Base-by-base conservation (phyloP, 192 early-diverging fungal species). In the Podila clonocystis region DNA sequence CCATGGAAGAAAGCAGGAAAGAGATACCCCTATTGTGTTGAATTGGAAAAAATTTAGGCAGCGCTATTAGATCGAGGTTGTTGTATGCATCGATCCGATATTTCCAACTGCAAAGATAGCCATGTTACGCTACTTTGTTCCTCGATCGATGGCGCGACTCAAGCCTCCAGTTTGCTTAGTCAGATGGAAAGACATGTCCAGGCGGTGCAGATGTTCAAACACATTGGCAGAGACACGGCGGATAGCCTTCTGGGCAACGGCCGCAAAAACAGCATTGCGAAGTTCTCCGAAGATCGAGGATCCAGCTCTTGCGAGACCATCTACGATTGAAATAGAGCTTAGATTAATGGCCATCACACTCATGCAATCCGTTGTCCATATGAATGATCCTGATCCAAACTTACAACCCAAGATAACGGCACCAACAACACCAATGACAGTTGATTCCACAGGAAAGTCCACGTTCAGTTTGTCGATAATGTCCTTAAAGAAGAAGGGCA, bases 131-230 rank as follows among this genome's bases (percentile, higher is more conserved):
- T 84, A 83, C 90, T 93, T 93, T 63, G 91, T 96, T 68, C 95
- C 95, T 26, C 98, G 89, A 84, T 99, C 98, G 68, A 99, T 97
- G 29, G 98, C 97, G 9, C 98, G 89, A 48, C 95, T 96, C 49
- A 99, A 86, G 5, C 96, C 98, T 70, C 98, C 98, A 5, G 98
- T 99, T 84, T 99, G 96, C 45, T 97, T 89, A 22, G 90, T 89
- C 20, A 99, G 82, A 83, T 99, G 98, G 83, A 98, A 99, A 30
- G 86, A 89, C 64, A 97, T 87, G 66, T 99, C 97, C 57, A 99
- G 84, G 55, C 89, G 73, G 58, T 95, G 91, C 58, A 99, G 80
- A 73, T 99, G 98, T 71, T 90, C 88, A 87, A 97, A 99, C 7
- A 98, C 95, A 65, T 93, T 91, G 22, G 91, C 86, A 6, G 97